Percentiles rank a stretch among this genome's conserved stretches.
These are phyloP conservation scores for Babesia gibsoni DNA, from an alignment of 169 alveolate species.

Conservation along the genomic window DNA sequence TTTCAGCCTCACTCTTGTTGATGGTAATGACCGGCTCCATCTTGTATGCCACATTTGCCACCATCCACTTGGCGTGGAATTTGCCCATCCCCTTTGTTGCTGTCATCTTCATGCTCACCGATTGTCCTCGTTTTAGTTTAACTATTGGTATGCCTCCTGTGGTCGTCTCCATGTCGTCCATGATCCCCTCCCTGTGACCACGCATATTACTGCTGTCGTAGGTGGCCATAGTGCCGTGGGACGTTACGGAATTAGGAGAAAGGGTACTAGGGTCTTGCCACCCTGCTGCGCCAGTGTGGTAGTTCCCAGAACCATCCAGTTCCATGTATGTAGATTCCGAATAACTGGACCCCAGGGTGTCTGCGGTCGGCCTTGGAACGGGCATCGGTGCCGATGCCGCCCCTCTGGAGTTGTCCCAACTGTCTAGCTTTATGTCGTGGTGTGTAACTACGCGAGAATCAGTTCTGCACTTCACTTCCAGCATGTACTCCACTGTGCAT, in stretches of 20 bases:
- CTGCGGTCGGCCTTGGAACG: conserved; percentile 47
- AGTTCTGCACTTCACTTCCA: conserved; percentile 86
- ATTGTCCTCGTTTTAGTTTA: conserved; percentile 88
- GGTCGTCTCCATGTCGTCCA: conserved; percentile 63
- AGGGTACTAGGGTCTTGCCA: conserved; percentile 9
- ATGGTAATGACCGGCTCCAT: conserved; percentile 73
- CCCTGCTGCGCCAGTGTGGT: not conserved
- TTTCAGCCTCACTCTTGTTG: conserved; percentile 71
- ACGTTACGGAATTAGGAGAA: not conserved
- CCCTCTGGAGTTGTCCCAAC: conserved; percentile 56
- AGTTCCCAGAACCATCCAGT: not conserved
- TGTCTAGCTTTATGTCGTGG: conserved; percentile 73
- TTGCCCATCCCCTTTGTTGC: conserved; percentile 96
- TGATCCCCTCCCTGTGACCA: conserved; percentile 11
- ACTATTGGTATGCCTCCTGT: conserved; percentile 88
- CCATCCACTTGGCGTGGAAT: conserved; percentile 96
- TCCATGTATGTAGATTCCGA: not conserved
- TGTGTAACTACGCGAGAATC: conserved; percentile 86
- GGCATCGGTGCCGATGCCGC: conserved; percentile 64
- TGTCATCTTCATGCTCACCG: conserved; percentile 87
- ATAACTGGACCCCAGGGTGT: not conserved
- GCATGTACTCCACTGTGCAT: conserved; percentile 87
- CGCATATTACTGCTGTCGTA: conserved; percentile 44
- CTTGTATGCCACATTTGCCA: conserved; percentile 88
- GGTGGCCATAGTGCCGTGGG: conserved; percentile 24